These are phyloP conservation scores for Fomitiporia mediterranea DNA, from an alignment of 1,284 basidiomycete genomes.

Conservation along the genomic window DNA sequence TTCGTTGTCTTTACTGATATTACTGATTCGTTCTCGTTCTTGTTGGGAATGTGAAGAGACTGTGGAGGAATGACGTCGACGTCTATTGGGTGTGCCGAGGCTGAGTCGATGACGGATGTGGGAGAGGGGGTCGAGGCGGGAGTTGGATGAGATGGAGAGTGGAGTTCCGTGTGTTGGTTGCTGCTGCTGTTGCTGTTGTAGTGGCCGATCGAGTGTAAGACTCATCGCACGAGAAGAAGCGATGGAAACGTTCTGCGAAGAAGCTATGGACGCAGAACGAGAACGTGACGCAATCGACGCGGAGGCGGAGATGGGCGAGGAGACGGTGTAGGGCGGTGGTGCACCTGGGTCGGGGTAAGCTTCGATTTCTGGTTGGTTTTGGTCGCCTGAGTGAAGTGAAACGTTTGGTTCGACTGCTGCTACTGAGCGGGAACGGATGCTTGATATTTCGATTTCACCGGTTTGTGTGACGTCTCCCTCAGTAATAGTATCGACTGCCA, in stretches of 20 bases:
- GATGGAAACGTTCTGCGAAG: conserved; percentile 3
- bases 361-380: not conserved
- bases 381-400: too few species aligned
- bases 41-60: not conserved
- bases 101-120: conserved; percentile 6
- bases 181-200: not conserved
- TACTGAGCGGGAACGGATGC: not conserved
- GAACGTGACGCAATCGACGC: not conserved
- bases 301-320: not conserved
- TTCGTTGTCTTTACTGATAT: conserved; percentile 48
- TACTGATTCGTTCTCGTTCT: too few species aligned
- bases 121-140: conserved; percentile 5
- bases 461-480: not conserved
- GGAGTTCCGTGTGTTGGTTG: not conserved
- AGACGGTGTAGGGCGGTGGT: conserved; percentile 13
- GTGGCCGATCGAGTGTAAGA: not conserved
- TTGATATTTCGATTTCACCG: not conserved
- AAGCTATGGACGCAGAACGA: conserved; percentile 6
- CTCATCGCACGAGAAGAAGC: conserved; percentile 7
- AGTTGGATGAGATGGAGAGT: not conserved
- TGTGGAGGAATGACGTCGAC: not conserved
- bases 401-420: not conserved
- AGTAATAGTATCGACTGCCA: not conserved
- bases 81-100: not conserved
- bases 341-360: conserved; percentile 16